Evolutionary conservation across 2,329 filamentous ascomycete genomes (phyloP).

Genomic region (Sphaerulina musiva): DNA sequence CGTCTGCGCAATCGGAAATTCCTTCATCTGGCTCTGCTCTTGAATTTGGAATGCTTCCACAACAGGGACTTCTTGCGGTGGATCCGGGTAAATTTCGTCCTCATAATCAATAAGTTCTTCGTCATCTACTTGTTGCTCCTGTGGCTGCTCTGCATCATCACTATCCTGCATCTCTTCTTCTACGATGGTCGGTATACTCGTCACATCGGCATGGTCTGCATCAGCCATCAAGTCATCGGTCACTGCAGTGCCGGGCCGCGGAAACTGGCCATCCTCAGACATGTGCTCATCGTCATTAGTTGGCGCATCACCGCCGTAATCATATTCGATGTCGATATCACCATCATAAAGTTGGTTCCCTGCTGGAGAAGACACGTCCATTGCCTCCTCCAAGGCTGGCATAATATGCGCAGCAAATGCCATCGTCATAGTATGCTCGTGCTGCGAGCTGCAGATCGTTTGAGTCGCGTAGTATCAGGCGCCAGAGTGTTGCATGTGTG

Average conservation of each 20-base stretch:
- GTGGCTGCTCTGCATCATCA: conserved; percentile 9
- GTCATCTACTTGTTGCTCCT: conserved; percentile 20
- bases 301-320: conserved; percentile 34
- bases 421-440: conserved; percentile 20
- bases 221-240: conserved; percentile 33
- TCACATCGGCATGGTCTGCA: conserved; percentile 25
- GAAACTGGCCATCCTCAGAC: conserved; percentile 47
- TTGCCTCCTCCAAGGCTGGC: conserved; percentile 42
- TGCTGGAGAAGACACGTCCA: conserved; percentile 51
- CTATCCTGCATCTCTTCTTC: conserved; percentile 32
- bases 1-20: not conserved
- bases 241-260: conserved; percentile 34
- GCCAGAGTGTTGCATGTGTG: not conserved
- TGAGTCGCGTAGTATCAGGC: not conserved
- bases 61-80: conserved; percentile 3
- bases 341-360: conserved; percentile 40
- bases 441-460: conserved; percentile 8
- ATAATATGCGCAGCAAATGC: conserved; percentile 24
- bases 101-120: conserved; percentile 37
- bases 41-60: conserved; percentile 6
- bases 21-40: not conserved
- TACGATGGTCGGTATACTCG: conserved; percentile 24
- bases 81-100: conserved; percentile 25
- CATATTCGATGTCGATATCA: conserved; percentile 56
- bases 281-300: conserved; percentile 50